phyloP scores from a whole-genome alignment of 345 rosid genomes.

The Rhodamnia argentea region DNA sequence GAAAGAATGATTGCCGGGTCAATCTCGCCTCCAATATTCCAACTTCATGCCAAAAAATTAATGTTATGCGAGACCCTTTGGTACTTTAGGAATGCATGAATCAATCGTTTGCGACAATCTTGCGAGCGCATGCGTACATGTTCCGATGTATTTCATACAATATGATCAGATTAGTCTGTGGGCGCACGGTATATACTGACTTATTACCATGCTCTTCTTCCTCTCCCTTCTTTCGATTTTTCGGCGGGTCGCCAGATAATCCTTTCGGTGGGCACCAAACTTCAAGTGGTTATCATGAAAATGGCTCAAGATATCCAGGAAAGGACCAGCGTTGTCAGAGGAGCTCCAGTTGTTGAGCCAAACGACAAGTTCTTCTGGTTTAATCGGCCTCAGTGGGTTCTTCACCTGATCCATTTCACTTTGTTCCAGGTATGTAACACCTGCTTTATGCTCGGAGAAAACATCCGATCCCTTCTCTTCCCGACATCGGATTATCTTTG shows the following conservation, averaged over 20 bases:
- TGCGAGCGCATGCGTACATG: neutral
- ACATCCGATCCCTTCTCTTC: neutral
- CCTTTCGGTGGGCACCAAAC: constrained; percentile 39
- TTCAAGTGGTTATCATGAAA: constrained; percentile 44
- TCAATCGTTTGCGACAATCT: neutral
- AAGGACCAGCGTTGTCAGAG: constrained; percentile 24
- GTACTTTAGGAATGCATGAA: neutral
- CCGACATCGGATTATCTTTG: neutral
- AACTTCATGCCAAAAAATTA: neutral
- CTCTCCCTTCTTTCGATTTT: neutral
- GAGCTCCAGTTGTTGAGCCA: constrained; percentile 48
- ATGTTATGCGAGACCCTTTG: neutral
- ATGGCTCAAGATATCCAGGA: constrained; percentile 45
- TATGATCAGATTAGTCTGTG: neutral
- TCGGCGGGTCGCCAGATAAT: constrained; percentile 25
- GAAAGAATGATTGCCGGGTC: neutral
- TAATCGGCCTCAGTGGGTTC: constrained; percentile 40
- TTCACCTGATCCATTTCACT: constrained; percentile 32
- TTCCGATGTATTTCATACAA: neutral
- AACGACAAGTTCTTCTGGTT: constrained; percentile 54
- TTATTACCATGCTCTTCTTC: neutral
- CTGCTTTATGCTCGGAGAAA: neutral
- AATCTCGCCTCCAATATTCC: neutral
- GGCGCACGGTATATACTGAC: neutral
- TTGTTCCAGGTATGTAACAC: constrained; percentile 27